phyloP scores from a whole-genome alignment of 768 basidiomycete species.

The Lactarius deliciosus region DNA sequence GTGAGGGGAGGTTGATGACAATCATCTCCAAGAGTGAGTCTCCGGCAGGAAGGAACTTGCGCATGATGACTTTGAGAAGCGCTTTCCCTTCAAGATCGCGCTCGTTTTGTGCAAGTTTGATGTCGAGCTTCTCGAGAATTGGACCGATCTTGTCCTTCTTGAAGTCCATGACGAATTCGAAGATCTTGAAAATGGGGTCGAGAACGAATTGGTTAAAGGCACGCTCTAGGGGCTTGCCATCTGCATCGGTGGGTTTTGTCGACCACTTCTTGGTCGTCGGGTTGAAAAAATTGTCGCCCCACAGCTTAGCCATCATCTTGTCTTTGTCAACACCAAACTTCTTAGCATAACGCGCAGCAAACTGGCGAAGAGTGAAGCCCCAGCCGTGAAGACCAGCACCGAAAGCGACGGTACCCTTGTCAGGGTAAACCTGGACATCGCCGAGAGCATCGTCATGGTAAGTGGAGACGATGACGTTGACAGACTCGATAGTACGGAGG shows the following conservation, averaged over 20 bases:
- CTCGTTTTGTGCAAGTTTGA: conserved; percentile 86
- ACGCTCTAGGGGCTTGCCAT: conserved; percentile 93
- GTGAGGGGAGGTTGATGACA: conserved; percentile 98
- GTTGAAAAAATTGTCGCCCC: conserved; percentile 99
- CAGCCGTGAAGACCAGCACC: conserved; percentile 99
- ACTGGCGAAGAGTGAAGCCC: conserved; percentile 99
- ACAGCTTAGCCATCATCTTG: conserved; percentile 96
- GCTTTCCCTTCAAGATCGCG: conserved; percentile 93
- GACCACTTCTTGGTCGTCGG: conserved; percentile 96
- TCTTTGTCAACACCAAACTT: conserved; percentile 99
- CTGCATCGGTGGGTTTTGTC: conserved; percentile 66
- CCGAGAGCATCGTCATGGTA: conserved; percentile 93
- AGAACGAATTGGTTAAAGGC: conserved; percentile 98
- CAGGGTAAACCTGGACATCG: conserved; percentile 98
- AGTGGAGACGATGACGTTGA: conserved; percentile 98
- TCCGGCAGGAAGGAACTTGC: conserved; percentile 99
- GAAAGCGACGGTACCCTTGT: conserved; percentile 97
- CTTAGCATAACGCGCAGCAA: conserved; percentile 91
- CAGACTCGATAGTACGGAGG: conserved; percentile 94
- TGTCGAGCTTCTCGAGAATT: conserved; percentile 95
- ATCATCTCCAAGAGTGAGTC: conserved; percentile 99
- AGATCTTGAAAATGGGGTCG: conserved; percentile 98
- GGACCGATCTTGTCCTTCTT: conserved; percentile 84
- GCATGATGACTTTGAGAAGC: conserved; percentile 97
- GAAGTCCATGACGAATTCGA: conserved; percentile 99